Percentiles rank a stretch among this genome's conserved stretches.
Evolutionary conservation across 495 filamentous ascomycete genomes (phyloP).

Genomic region (Penicillium herquei): DNA sequence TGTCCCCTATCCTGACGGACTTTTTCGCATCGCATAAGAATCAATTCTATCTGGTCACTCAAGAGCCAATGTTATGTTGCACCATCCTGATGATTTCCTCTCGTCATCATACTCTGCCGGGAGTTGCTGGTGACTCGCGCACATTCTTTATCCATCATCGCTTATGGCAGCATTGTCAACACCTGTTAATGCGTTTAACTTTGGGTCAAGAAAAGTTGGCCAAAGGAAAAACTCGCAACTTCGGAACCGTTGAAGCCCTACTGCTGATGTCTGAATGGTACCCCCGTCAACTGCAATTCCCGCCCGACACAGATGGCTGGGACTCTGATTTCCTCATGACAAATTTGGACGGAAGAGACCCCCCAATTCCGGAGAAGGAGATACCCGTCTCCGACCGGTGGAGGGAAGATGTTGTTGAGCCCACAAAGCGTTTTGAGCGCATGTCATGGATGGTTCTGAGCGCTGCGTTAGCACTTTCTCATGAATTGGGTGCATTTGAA

Average conservation of each 20-base stretch:
- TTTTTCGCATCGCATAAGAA: slow-evolving; percentile 34
- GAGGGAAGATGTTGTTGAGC: slow-evolving; percentile 36
- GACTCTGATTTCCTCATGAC: slow-evolving; percentile 27
- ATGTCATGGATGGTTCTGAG: slow-evolving; percentile 46
- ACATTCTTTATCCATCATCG: slow-evolving; percentile 41
- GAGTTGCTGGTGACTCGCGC: slow-evolving; percentile 30
- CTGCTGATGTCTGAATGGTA: slow-evolving; percentile 44
- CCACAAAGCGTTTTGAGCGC: slow-evolving; percentile 36
- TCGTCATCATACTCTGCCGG: slow-evolving; percentile 33
- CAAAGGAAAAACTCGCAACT: slow-evolving; percentile 27
- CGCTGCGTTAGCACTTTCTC: slow-evolving; percentile 35
- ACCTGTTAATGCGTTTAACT: slow-evolving; percentile 37
- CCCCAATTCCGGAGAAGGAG: slow-evolving; percentile 13
- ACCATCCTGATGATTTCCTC: slow-evolving; percentile 43
- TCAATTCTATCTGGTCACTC: slow-evolving; percentile 34
- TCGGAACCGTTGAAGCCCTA: slow-evolving; percentile 40
- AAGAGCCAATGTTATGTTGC: slow-evolving; percentile 41
- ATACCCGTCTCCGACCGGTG: slow-evolving; percentile 23
- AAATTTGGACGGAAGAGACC: slow-evolving; percentile 19
- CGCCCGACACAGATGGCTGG: slow-evolving; percentile 34
- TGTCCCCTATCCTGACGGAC: slow-evolving; percentile 39
- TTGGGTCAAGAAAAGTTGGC: slow-evolving; percentile 39
- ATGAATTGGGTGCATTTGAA: slow-evolving; percentile 39
- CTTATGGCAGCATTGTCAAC: slow-evolving; percentile 44
- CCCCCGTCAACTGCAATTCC: slow-evolving; percentile 38